phyloP scores from a whole-genome alignment of 2,329 filamentous ascomycete genomes.

The Aspergillus costaricaensis region DNA sequence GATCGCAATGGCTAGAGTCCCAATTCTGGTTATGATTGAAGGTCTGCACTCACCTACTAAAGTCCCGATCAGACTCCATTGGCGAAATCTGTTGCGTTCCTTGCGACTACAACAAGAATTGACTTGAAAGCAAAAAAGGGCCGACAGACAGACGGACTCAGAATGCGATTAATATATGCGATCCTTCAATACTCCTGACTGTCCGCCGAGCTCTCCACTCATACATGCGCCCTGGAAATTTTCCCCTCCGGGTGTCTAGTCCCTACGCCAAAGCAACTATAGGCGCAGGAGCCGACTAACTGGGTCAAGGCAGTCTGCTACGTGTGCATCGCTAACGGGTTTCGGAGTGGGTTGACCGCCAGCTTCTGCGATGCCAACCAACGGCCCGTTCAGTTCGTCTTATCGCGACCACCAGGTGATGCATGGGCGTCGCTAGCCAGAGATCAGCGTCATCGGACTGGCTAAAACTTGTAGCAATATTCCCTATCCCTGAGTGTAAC shows the following conservation, averaged over 20 bases:
- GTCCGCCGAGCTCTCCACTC: not conserved
- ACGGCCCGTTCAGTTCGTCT: slow-evolving; percentile 6
- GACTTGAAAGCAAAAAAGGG: not conserved
- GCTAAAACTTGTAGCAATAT: not conserved
- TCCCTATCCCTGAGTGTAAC: not conserved
- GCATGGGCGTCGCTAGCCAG: not conserved
- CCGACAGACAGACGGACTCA: not conserved
- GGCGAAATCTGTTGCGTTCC: slow-evolving; percentile 1
- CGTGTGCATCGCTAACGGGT: slow-evolving; percentile 39
- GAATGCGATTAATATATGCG: slow-evolving; percentile 2
- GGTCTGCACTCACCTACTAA: slow-evolving; percentile 15
- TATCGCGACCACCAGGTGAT: slow-evolving; percentile 1
- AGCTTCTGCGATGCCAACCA: slow-evolving; percentile 17
- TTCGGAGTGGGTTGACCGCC: slow-evolving; percentile 21
- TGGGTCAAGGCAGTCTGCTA: slow-evolving; percentile 31
- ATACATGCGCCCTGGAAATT: not conserved
- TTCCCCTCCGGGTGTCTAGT: not conserved
- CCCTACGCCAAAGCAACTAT: slow-evolving; percentile 15
- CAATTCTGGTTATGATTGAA: not conserved
- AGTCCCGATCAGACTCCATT: slow-evolving; percentile 20
- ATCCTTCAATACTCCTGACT: not conserved
- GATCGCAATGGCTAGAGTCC: not conserved
- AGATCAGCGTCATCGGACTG: not conserved
- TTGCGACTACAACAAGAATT: not conserved
- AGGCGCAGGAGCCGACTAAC: slow-evolving; percentile 24